Evolutionary conservation across 768 basidiomycete genomes (phyloP), one percentile per base, ranked within the genome.

Genomic region (Russula virescens): DNA sequence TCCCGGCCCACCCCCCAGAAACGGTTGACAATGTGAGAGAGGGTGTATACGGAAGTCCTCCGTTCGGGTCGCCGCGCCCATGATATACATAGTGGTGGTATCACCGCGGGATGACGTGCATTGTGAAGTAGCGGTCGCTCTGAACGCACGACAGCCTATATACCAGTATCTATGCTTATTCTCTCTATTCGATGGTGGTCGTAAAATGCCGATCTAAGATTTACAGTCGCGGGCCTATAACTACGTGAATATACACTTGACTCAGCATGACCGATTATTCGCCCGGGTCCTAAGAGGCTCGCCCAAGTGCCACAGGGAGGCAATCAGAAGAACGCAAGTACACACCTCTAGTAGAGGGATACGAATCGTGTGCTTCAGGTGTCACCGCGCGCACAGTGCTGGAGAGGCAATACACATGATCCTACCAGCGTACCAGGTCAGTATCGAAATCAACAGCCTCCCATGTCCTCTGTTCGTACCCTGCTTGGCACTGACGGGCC

Each of bases 401-500:
- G 0, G 85, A 86, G 1, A 98, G 84, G 13, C 82, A 78, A 70
- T 87, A 96, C 2, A 97, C 77, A 69, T 98, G 97, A 40, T 97
- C 94, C 92, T 95, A 51, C 25, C 34, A 14, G n/a, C 9, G 26
- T 43, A 7, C 11, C 16, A 23, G 31, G 7, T 26, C 26, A 16
- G 34, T 6, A 9, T 58, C 26, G 18, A 38, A 51, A 21, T 6
- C 25, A 26, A 11, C 13, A 4, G 19, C 34, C 26, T 38, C 19
- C 19, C 28, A 6, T 8, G 8, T 31, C 31, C 31, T 3, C 8
- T 13, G 31, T 21, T 3, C 28, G 1, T 46, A 89, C 94, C 78
- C 94, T 95, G 77, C 97, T 98, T 2, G 77, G 82, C 0, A 95
- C 95, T 0, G 94, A 97, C 0, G 94, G 94, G 0, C 95, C 95